A percentile compares a stretch with the other conserved stretches of the same genome.
Conservation (phyloP, 192 early-diverging fungal genomes). For the Coemansia sp. region DNA sequence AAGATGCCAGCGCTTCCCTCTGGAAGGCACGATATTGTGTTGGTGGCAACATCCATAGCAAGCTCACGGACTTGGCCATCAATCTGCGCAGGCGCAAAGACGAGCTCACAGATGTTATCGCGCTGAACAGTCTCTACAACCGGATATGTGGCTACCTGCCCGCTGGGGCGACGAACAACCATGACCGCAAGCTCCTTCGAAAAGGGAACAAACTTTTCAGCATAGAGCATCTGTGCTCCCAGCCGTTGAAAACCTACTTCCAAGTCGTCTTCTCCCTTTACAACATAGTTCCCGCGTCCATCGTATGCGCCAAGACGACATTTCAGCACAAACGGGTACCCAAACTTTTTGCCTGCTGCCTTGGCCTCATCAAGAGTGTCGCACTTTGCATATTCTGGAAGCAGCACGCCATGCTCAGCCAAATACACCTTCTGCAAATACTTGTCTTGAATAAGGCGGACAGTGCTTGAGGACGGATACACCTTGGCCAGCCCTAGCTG, state of each 20-base stretch:
- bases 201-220: conserved; percentile 93
- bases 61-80: conserved; percentile 71
- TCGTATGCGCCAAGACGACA: conserved; percentile 94
- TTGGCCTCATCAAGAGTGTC: conserved; percentile 53
- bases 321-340: conserved; percentile 96
- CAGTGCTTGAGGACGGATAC: conserved; percentile 79
- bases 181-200: conserved; percentile 94
- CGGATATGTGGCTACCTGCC: conserved; percentile 77
- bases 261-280: conserved; percentile 72
- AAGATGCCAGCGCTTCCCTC: conserved; percentile 86
- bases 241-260: conserved; percentile 35
- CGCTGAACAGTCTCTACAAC: conserved; percentile 97
- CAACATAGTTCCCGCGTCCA: conserved; percentile 90
- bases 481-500: conserved; percentile 64
- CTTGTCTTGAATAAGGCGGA: conserved; percentile 96
- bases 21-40: conserved; percentile 70
- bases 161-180: conserved; percentile 77
- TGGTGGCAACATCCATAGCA: conserved; percentile 81
- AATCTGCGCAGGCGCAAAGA: conserved; percentile 95
- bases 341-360: conserved; percentile 65
- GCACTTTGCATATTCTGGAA: conserved; percentile 59
- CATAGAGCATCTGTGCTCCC: conserved; percentile 76
- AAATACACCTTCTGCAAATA: conserved; percentile 86
- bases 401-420: conserved; percentile 62
- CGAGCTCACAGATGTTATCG: conserved; percentile 94